Percentiles rank a stretch among this genome's conserved stretches.
These are phyloP conservation scores for Ophiocordyceps australis DNA, from an alignment of 2,329 filamentous ascomycete genomes.

Conservation along the genomic window DNA sequence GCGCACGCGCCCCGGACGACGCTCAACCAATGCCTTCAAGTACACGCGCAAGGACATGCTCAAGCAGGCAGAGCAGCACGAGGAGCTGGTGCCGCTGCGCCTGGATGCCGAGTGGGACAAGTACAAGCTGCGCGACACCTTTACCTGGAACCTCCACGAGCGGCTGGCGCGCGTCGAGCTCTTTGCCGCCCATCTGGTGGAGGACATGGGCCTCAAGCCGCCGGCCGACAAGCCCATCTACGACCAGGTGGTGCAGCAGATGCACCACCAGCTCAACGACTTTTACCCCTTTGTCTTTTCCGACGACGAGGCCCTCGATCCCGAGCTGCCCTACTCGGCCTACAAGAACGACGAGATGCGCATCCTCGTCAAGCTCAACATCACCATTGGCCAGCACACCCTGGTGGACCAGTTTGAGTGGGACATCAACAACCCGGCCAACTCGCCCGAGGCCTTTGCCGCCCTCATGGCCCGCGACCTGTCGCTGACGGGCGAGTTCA, in stretches of 20 bases:
- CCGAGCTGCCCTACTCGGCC: constrained; percentile 74
- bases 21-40: constrained; percentile 54
- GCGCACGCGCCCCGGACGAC: constrained; percentile 59
- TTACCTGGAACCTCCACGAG: constrained; percentile 97
- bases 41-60: constrained; percentile 64
- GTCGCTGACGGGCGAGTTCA: constrained; percentile 85
- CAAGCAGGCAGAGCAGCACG: constrained; percentile 74
- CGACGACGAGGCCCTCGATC: constrained; percentile 78
- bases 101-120: constrained; percentile 93
- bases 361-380: constrained; percentile 86
- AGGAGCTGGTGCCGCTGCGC: constrained; percentile 80
- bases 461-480: constrained; percentile 76
- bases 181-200: constrained; percentile 77
- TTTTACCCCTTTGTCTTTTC: constrained; percentile 86
- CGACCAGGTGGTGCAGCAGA: constrained; percentile 45
- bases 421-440: constrained; percentile 92
- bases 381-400: constrained; percentile 89
- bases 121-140: constrained; percentile 87
- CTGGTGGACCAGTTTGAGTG: constrained; percentile 96
- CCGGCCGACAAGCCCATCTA: constrained; percentile 47
- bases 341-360: constrained; percentile 99
- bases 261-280: constrained; percentile 80
- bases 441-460: constrained; percentile 91
- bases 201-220: constrained; percentile 70
- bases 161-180: constrained; percentile 61